Base-by-base conservation (phyloP, 257 asterid genomes). In the Cruciata laevipes region DNA sequence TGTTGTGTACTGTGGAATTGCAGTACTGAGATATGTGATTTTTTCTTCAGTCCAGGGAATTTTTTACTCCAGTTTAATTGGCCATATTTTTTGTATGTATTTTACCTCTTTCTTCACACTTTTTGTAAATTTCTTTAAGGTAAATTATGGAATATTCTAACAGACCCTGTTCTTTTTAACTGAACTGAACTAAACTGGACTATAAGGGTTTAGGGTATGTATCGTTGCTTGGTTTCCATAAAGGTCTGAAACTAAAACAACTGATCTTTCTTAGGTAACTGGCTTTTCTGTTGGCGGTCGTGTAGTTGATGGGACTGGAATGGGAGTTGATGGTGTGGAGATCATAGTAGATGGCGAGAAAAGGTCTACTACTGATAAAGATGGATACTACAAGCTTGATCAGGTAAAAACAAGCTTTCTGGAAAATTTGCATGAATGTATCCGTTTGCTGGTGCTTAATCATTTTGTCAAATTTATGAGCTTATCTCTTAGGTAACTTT, bases 281-380 rank as follows among this genome's bases (percentile, higher is more conserved):
- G 98, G 98, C 64, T 93, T 89, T 86, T 93, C 98, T 63, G 91
- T 89, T 78, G 98, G 98, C 59, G 98, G 98, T 23, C 98, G 96
- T 79, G 98, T 93, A 53, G 83, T 93, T 78, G 94, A 90, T 89
- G 86, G 87, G 61, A 81, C 70, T 78, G 97, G 96, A 61, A 71
- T 63, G 68, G 98, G 97, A 66, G 91, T 89, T 57, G 84, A 77
- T 74, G 88, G 78, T 72, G 98, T 87, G 24, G 81, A 76, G 73
- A 76, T 93, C 75, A 30, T 86, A 69, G 91, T 89, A 21, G 97
- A 89, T 88, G 95, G 91, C 40, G 88, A 87, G 63, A 92, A 83
- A 75, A 85, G 96, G 81, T 85, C 90, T 61, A 65, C 80, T 65
- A 89, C 97, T 61, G 95, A 89, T 73, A 80, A 83, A 79, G 95